Conservation (phyloP, 106 monocot genomes). For the Dendrobium officinale region DNA sequence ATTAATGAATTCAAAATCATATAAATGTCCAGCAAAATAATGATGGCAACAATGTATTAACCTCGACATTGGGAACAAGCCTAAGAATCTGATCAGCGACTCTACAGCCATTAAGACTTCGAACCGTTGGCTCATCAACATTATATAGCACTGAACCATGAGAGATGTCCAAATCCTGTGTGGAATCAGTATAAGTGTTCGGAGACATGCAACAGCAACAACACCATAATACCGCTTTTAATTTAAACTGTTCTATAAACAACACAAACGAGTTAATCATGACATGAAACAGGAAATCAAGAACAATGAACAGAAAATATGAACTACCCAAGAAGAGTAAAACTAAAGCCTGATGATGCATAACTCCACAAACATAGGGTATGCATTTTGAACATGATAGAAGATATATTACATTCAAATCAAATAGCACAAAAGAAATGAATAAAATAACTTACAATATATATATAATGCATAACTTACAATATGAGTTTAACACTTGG, state of each 20-base stretch:
- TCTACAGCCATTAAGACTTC: constrained; percentile 97
- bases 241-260: background rate
- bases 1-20: background rate
- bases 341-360: background rate
- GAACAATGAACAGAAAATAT: background rate
- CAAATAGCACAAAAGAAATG: background rate
- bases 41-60: constrained; percentile 9
- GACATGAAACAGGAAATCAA: background rate
- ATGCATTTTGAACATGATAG: background rate
- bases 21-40: background rate
- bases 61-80: constrained; percentile 89
- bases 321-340: background rate
- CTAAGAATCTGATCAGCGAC: constrained; percentile 98
- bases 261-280: background rate
- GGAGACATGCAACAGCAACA: background rate
- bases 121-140: constrained; percentile 86
- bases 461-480: background rate
- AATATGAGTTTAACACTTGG: background rate
- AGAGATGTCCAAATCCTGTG: constrained; percentile 93
- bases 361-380: background rate
- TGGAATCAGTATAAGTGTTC: background rate
- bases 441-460: background rate
- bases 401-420: background rate
- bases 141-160: constrained; percentile 76
- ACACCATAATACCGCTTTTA: background rate